Conservation (phyloP, 1,284 basidiomycete genomes). For the Malassezia brasiliensis region DNA sequence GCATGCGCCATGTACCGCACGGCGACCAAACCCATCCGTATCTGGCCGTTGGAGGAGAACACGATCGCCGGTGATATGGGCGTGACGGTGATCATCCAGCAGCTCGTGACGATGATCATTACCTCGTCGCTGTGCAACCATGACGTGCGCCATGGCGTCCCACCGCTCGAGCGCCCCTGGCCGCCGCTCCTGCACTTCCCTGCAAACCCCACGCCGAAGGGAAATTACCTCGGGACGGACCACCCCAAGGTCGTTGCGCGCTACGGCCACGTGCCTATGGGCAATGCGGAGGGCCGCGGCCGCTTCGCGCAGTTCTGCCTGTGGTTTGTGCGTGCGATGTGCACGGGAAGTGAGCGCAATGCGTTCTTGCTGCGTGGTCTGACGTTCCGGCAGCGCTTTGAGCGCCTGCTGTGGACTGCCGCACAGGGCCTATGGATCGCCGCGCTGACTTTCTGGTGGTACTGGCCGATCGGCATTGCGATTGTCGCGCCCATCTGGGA, state of each 20-base stretch:
- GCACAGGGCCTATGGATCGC: constrained; percentile 35
- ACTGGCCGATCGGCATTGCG: constrained; percentile 41
- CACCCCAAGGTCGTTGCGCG: constrained; percentile 15
- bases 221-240: constrained; percentile 25
- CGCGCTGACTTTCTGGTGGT: constrained; percentile 40
- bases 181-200: constrained; percentile 38
- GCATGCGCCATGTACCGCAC: constrained; percentile 31
- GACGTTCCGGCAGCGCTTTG: constrained; percentile 26
- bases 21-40: constrained; percentile 16
- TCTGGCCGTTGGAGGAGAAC: constrained; percentile 34
- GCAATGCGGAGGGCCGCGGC: constrained; percentile 19
- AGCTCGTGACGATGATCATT: constrained; percentile 39
- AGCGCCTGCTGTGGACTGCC: constrained; percentile 36
- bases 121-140: constrained; percentile 31
- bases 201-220: constrained; percentile 22
- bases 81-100: constrained; percentile 41
- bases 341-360: constrained; percentile 36
- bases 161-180: constrained; percentile 30
- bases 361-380: constrained; percentile 27
- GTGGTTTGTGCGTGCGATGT: constrained; percentile 32
- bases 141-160: constrained; percentile 32
- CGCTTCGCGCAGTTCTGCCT: constrained; percentile 20
- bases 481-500: constrained; percentile 44
- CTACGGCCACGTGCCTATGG: constrained; percentile 18
- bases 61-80: constrained; percentile 45